These are phyloP conservation scores for Rhexocercosporidium sp. DNA, from an alignment of 2,329 filamentous ascomycete genomes.

Conservation along the genomic window DNA sequence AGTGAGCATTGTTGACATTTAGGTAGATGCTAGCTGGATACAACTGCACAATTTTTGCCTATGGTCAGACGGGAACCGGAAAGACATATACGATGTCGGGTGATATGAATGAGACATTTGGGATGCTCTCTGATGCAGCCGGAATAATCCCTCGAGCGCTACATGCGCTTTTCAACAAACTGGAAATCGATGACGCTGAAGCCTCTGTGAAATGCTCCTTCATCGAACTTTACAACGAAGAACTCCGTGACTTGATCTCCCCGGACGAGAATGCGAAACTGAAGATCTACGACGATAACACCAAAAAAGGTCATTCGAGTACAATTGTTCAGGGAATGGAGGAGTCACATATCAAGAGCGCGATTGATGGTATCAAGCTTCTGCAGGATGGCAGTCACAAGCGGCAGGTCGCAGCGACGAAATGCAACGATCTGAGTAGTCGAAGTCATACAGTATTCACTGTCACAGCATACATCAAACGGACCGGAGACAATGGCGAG, in stretches of 20 bases:
- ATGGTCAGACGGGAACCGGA: slow-evolving; percentile 96
- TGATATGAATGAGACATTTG: slow-evolving; percentile 87
- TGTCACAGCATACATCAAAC: slow-evolving; percentile 89
- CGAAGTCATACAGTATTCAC: slow-evolving; percentile 98
- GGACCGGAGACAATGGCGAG: slow-evolving; percentile 79
- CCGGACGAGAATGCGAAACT: slow-evolving; percentile 82
- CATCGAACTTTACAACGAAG: slow-evolving; percentile 98
- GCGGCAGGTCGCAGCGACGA: slow-evolving; percentile 98
- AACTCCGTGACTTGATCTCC: slow-evolving; percentile 87
- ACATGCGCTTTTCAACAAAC: slow-evolving; percentile 82
- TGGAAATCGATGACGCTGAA: slow-evolving; percentile 79
- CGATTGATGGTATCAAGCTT: slow-evolving; percentile 84
- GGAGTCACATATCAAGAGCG: slow-evolving; percentile 88
- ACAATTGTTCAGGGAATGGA: slow-evolving; percentile 98
- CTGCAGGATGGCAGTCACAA: slow-evolving; percentile 89
- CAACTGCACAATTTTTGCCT: slow-evolving; percentile 99
- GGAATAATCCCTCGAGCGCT: slow-evolving; percentile 94
- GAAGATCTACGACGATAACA: slow-evolving; percentile 93
- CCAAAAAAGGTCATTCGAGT: slow-evolving; percentile 80
- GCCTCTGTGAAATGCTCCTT: slow-evolving; percentile 97
- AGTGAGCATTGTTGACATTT: slow-evolving; percentile 21
- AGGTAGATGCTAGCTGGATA: slow-evolving; percentile 86
- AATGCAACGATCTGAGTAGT: slow-evolving; percentile 97
- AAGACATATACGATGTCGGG: slow-evolving; percentile 99
- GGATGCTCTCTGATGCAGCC: slow-evolving; percentile 86